These are phyloP conservation scores for Fusarium paranaense DNA, from an alignment of 2,329 filamentous ascomycete species.

Conservation along the genomic window DNA sequence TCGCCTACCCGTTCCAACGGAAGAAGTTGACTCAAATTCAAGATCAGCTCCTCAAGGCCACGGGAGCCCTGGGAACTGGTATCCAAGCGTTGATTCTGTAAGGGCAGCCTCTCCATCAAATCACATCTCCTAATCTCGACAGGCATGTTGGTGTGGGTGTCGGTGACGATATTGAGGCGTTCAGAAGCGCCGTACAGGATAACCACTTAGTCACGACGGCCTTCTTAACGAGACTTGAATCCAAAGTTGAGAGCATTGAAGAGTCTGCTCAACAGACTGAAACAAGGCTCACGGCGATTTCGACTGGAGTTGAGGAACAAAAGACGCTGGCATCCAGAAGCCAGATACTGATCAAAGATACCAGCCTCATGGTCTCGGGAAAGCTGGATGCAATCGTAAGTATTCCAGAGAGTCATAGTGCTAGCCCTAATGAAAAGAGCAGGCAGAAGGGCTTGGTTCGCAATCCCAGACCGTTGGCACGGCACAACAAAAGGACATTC, in stretches of 20 bases:
- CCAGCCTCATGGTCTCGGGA: not conserved
- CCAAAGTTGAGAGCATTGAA: not conserved
- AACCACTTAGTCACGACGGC: not conserved
- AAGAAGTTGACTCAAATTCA: not conserved
- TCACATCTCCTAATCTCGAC: fast-evolving
- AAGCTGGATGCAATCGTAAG: not conserved
- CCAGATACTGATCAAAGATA: not conserved
- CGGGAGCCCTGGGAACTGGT: not conserved
- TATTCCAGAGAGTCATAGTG: fast-evolving
- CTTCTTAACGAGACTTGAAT: not conserved
- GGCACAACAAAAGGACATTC: not conserved
- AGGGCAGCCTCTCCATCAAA: fast-evolving
- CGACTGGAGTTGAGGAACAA: not conserved
- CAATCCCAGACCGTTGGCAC: not conserved
- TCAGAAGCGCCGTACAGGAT: fast-evolving
- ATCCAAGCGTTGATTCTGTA: not conserved
- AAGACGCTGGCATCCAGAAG: not conserved
- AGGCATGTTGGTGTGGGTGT: not conserved
- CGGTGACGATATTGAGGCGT: not conserved
- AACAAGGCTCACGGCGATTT: not conserved
- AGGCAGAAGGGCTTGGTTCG: not conserved
- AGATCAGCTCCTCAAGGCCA: not conserved
- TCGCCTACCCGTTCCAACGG: not conserved
- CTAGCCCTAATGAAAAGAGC: not conserved
- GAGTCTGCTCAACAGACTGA: fast-evolving